Percentiles rank a stretch among this genome's conserved stretches.
phyloP scores from a whole-genome alignment of 495 filamentous ascomycete genomes.

The Pyronema omphalodes region DNA sequence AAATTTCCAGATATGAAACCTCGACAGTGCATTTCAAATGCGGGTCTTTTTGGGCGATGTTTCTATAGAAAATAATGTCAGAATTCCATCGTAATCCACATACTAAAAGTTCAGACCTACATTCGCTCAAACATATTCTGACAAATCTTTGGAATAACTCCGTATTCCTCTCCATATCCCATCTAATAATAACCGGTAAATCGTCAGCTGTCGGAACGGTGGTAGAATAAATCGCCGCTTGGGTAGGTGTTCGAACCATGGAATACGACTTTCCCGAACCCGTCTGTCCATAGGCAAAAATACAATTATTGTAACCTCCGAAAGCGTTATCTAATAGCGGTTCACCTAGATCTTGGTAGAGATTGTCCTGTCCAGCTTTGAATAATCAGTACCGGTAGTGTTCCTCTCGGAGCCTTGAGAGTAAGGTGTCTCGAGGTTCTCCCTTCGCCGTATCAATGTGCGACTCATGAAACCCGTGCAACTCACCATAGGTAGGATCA shows the following conservation, averaged over 20 bases:
- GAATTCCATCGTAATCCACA: neutral
- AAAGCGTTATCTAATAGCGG: slow-evolving; percentile 97
- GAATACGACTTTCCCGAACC: slow-evolving; percentile 97
- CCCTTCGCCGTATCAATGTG: neutral
- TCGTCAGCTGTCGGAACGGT: slow-evolving; percentile 8
- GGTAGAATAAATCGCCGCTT: neutral
- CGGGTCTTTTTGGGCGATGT: slow-evolving; percentile 53
- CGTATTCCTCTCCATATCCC: slow-evolving; percentile 91
- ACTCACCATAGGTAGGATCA: slow-evolving; percentile 50
- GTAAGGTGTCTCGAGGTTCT: too few relatives aligned
- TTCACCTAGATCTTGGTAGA: slow-evolving; percentile 73
- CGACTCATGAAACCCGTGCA: neutral
- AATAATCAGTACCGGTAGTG: neutral
- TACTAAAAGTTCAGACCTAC: slow-evolving; percentile 6
- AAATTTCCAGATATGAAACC: slow-evolving; percentile 97
- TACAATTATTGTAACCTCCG: slow-evolving; percentile 98
- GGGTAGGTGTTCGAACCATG: slow-evolving; percentile 36
- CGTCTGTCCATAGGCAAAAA: slow-evolving; percentile 98
- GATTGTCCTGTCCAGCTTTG: slow-evolving; percentile 58
- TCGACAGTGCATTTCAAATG: slow-evolving; percentile 80
- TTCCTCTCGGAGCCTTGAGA: neutral
- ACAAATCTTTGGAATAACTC: slow-evolving; percentile 96
- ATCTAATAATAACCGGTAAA: slow-evolving; percentile 31
- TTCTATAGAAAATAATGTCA: slow-evolving; percentile 9
- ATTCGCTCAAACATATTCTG: slow-evolving; percentile 93